Evolutionary conservation across 345 rosid species (phyloP).

Genomic region (Populus simonii): DNA sequence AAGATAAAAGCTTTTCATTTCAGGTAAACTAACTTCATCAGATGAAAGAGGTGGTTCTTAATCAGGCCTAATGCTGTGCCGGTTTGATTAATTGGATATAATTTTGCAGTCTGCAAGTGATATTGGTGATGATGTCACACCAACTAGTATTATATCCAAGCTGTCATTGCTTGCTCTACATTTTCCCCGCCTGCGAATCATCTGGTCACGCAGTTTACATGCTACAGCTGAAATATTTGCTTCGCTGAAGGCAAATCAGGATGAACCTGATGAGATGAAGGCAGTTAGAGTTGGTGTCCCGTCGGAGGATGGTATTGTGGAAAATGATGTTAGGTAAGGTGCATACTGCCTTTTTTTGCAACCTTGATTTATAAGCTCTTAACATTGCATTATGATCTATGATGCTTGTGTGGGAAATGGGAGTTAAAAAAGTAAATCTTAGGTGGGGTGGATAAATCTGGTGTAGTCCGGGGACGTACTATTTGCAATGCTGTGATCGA

Average conservation of each 20-base stretch:
- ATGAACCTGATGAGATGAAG: slow-evolving; percentile 79
- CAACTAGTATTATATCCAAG: slow-evolving; percentile 84
- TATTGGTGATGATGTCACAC: slow-evolving; percentile 94
- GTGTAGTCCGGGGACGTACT: neutral
- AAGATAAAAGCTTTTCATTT: slow-evolving; percentile 98
- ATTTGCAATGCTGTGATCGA: neutral
- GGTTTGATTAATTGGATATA: slow-evolving; percentile 11
- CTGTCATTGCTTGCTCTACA: slow-evolving; percentile 83
- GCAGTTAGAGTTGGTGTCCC: slow-evolving; percentile 93
- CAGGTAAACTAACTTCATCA: slow-evolving; percentile 48
- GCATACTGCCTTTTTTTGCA: neutral
- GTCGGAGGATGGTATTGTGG: slow-evolving; percentile 84
- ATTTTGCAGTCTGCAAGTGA: slow-evolving; percentile 81
- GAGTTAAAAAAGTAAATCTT: neutral
- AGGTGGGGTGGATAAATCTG: neutral
- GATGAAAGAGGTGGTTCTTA: neutral
- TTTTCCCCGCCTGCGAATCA: slow-evolving; percentile 81
- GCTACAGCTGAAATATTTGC: slow-evolving; percentile 94
- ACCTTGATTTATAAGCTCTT: neutral
- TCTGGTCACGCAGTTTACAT: slow-evolving; percentile 96
- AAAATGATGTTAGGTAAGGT: slow-evolving; percentile 77
- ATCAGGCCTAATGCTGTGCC: neutral
- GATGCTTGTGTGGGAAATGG: neutral
- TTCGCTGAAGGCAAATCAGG: slow-evolving; percentile 83
- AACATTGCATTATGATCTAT: neutral